Evolutionary conservation across 257 asterid species (phyloP).

Genomic region (Scutellaria baicalensis): DNA sequence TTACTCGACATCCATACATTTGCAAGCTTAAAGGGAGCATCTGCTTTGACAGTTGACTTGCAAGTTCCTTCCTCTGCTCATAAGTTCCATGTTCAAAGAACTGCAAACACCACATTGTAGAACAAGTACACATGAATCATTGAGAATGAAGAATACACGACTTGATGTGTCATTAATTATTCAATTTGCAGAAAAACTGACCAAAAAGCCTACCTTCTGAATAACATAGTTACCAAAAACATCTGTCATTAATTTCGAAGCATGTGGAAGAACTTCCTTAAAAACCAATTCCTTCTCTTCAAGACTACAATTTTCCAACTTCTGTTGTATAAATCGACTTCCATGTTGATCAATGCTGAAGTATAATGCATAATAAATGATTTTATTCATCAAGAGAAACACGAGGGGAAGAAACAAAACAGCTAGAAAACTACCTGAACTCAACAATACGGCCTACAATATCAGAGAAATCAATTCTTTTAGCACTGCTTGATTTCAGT

Average conservation of each 20-base stretch:
- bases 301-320: slow-evolving; percentile 62
- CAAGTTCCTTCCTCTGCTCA: slow-evolving; percentile 75
- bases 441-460: slow-evolving; percentile 65
- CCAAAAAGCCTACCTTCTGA: slow-evolving; percentile 57
- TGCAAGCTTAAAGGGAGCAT: slow-evolving; percentile 75
- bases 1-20: slow-evolving; percentile 97
- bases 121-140: background rate
- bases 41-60: slow-evolving; percentile 58
- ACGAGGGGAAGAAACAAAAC: background rate
- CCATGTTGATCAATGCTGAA: slow-evolving; percentile 87
- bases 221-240: slow-evolving; percentile 92
- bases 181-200: background rate
- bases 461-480: slow-evolving; percentile 64
- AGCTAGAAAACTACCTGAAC: slow-evolving; percentile 46
- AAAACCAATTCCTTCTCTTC: slow-evolving; percentile 73
- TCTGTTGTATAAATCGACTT: slow-evolving; percentile 85
- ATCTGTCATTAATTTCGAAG: slow-evolving; percentile 68
- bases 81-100: slow-evolving; percentile 78
- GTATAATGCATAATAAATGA: slow-evolving; percentile 10
- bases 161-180: background rate
- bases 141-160: slow-evolving; percentile 3
- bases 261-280: slow-evolving; percentile 72
- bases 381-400: background rate
- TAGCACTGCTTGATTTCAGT: slow-evolving; percentile 55
- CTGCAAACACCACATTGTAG: slow-evolving; percentile 33